Evolutionary conservation across 1,284 basidiomycete genomes (phyloP).

Genomic region (Sanghuangporus sanghuang): DNA sequence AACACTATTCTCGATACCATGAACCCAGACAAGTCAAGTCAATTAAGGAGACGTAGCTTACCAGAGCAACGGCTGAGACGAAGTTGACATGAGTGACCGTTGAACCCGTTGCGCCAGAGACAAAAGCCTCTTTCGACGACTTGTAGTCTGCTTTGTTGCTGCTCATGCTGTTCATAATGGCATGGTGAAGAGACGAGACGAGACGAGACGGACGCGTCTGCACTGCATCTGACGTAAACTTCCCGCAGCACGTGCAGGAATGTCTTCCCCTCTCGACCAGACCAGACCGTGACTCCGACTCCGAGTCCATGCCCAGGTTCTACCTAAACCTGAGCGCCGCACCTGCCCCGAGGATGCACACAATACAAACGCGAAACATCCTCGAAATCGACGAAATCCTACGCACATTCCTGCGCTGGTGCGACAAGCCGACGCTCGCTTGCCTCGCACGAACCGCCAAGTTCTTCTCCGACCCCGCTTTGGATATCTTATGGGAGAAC

Average conservation of each 20-base stretch:
- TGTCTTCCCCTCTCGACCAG: no score
- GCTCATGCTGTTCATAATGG: neutral
- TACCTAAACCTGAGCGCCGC: neutral
- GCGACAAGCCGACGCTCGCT: slow-evolving; percentile 14
- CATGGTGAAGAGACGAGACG: no score
- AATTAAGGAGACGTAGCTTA: slow-evolving; percentile 36
- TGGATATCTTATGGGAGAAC: slow-evolving; percentile 15
- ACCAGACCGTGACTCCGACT: no score
- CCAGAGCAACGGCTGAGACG: slow-evolving; percentile 68
- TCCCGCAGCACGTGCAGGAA: no score
- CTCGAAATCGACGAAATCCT: slow-evolving; percentile 14
- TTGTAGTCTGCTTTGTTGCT: slow-evolving; percentile 57
- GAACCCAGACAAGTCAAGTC: neutral
- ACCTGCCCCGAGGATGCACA: neutral
- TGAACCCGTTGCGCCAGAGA: slow-evolving; percentile 77
- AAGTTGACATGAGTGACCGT: slow-evolving; percentile 72
- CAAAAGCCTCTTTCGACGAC: slow-evolving; percentile 81
- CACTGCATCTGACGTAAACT: neutral
- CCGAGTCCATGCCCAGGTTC: neutral
- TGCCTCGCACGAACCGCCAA: slow-evolving; percentile 14
- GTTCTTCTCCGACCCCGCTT: slow-evolving; percentile 11
- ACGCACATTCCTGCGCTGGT: slow-evolving; percentile 6
- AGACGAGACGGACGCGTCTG: neutral
- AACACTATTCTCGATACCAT: slow-evolving; percentile 43
- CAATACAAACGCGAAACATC: neutral